A percentile compares a stretch with the other conserved stretches of the same genome.
phyloP scores from a whole-genome alignment of 1,284 basidiomycete species.

The Polyporus tsugae region DNA sequence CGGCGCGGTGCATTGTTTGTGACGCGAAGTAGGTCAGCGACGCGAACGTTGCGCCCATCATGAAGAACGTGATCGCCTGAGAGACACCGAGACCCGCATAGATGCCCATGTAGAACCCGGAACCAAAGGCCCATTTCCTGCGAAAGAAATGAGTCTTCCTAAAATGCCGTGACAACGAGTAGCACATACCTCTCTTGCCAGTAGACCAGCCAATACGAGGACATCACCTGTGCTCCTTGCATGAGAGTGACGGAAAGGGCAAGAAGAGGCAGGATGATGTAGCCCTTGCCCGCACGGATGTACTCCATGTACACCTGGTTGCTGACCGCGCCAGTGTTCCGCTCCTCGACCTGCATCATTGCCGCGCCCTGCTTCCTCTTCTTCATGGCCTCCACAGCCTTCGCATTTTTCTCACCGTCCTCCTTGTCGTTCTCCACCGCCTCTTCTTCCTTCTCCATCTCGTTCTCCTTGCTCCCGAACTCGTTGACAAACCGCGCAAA shows the following conservation, averaged over 20 bases:
- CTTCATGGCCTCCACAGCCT: constrained; percentile 47
- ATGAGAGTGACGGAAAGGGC: constrained; percentile 58
- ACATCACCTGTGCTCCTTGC: constrained; percentile 69
- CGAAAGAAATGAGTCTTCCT: constrained; percentile 5
- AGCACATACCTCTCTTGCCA: constrained; percentile 65
- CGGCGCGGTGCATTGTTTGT: constrained; percentile 56
- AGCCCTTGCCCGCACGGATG: constrained; percentile 61
- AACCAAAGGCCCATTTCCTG: constrained; percentile 57
- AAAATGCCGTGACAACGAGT: constrained; percentile 1
- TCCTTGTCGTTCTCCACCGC: constrained; percentile 38
- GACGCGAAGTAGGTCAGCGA: constrained; percentile 74
- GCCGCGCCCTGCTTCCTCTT: constrained; percentile 46
- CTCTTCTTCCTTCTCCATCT: constrained; percentile 45
- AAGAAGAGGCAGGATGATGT: constrained; percentile 61
- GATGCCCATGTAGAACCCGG: constrained; percentile 75
- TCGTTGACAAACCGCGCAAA: constrained; percentile 79
- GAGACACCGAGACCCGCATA: constrained; percentile 65
- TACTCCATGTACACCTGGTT: constrained; percentile 61
- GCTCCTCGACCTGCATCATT: constrained; percentile 74
- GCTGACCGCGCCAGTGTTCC: constrained; percentile 67
- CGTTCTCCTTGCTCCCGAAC: constrained; percentile 63
- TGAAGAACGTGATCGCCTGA: constrained; percentile 60
- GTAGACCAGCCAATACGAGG: constrained; percentile 79
- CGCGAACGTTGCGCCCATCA: constrained; percentile 63
- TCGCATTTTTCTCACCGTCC: constrained; percentile 7